Evolutionary conservation across 1,139 yeast species (phyloP).

Genomic region (Saccharomycopsis crataegensis): DNA sequence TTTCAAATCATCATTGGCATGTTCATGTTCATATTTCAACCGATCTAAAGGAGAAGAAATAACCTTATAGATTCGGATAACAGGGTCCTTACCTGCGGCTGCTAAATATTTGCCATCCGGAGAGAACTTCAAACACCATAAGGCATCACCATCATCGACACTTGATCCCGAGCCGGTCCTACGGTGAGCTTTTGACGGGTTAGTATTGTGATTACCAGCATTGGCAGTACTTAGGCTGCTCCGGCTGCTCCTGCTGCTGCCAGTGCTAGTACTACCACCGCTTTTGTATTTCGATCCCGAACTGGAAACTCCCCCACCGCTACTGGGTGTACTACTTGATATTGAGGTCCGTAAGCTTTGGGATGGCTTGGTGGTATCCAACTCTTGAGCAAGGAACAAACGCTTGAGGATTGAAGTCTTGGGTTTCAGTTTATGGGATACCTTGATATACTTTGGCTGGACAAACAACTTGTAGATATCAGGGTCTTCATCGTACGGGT

Average conservation of each 20-base stretch:
- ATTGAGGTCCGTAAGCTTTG: background rate
- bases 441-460: constrained; percentile 49
- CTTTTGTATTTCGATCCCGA: too few species aligned
- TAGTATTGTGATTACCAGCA: background rate
- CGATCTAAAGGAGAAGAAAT: constrained; percentile 62
- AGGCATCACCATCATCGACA: constrained; percentile 30
- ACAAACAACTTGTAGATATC: constrained; percentile 34
- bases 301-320: background rate
- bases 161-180: background rate
- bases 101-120: constrained; percentile 78
- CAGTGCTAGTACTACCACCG: too few species aligned
- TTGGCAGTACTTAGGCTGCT: background rate
- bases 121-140: constrained; percentile 70
- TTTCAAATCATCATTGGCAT: background rate
- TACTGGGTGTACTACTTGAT: background rate
- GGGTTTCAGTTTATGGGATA: constrained; percentile 37
- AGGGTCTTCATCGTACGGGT: constrained; percentile 22
- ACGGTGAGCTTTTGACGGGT: background rate
- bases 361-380: constrained; percentile 25
- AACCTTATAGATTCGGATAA: constrained; percentile 72
- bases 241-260: background rate
- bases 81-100: constrained; percentile 70
- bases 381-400: constrained; percentile 76
- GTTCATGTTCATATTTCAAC: constrained; percentile 31
- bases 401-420: constrained; percentile 44